phyloP scores from a whole-genome alignment of 352 stramenopile species.

The Thalassiosira livingstoniorum region DNA sequence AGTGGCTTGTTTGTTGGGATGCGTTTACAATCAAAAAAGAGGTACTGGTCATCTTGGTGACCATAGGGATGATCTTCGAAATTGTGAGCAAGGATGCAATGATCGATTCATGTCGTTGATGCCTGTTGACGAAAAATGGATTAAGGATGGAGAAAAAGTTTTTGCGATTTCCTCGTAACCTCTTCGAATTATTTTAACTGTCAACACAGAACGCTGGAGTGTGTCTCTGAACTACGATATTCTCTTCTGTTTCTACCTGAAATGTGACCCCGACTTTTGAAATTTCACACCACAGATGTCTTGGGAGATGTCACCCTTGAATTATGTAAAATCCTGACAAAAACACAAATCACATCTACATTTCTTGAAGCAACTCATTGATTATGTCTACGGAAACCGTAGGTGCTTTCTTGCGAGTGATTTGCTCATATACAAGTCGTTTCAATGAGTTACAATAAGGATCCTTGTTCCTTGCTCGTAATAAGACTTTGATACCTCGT shows the following conservation, averaged over 20 bases:
- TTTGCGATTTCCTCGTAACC: too few relatives aligned
- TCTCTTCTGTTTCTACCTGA: too few relatives aligned
- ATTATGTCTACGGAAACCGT: neutral
- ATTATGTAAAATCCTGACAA: too few relatives aligned
- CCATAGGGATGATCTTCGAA: slow-evolving; percentile 14
- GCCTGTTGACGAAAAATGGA: slow-evolving; percentile 45
- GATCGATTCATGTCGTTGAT: slow-evolving; percentile 51
- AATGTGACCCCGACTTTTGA: too few relatives aligned
- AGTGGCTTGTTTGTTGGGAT: slow-evolving; percentile 59
- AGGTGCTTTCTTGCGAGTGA: neutral
- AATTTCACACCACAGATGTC: too few relatives aligned
- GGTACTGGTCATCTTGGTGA: too few relatives aligned
- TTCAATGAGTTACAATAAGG: slow-evolving; percentile 35
- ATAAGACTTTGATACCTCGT: slow-evolving; percentile 69
- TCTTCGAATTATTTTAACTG: too few relatives aligned
- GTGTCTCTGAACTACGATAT: too few relatives aligned
- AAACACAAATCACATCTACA: too few relatives aligned
- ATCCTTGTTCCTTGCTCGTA: slow-evolving; percentile 72
- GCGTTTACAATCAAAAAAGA: slow-evolving; percentile 44
- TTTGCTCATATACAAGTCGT: neutral
- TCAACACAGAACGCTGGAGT: too few relatives aligned
- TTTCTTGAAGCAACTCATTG: too few relatives aligned
- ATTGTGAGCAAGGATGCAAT: slow-evolving; percentile 50
- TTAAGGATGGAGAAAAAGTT: slow-evolving; percentile 30
- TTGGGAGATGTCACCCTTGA: too few relatives aligned